Base-by-base conservation (phyloP, 306 rosid genomes). In the Vigna radiata region DNA sequence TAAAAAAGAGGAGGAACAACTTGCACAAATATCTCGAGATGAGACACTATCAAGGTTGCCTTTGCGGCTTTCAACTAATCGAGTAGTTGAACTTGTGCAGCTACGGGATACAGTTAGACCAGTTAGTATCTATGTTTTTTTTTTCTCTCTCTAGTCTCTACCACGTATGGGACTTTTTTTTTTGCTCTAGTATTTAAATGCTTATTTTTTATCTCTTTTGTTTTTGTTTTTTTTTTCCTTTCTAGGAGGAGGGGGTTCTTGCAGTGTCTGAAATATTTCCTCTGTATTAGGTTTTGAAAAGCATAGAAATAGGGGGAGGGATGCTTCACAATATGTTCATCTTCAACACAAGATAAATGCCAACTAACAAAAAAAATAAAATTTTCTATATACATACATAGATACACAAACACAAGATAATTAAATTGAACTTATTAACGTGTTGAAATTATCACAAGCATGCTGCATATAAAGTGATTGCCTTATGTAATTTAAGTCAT, bases 1-100 rank as follows among this genome's bases (percentile, higher is more conserved):
- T 81, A 95, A 89, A 88, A 95, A 88, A 86, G 99, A 95, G 71
- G 99, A 92, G 88, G 97, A 95, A 68, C 99, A 95, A 65, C 86
- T 92, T 70, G 88, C 91, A 19, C 96, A 90, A 83, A 95, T 95
- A 86, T 71, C 97, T 55, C 88, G 97, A 69, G 65, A 92, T 84
- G 97, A 95, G 87, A 90, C 89, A 36, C 73, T 95, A 59, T 95
- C 97, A 15, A 92, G 99, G 82, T 72, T 95, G 90, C 99, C 99
- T 73, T 75, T 95, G 85, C 96, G 92, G 80, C 96, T 95, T 74
- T 90, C 99, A 88, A 92, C 99, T 60, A 90, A 95, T 83, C 97
- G 97, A 59, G 66, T 95, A 72, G 96, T 95, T 83, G 99, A 95
- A 84, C 99, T 95, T 18, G 97, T 95, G 83, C 99, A 90, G 87